phyloP scores from a whole-genome alignment of 2,329 filamentous ascomycete species.

The Tolypocladium inflatum region DNA sequence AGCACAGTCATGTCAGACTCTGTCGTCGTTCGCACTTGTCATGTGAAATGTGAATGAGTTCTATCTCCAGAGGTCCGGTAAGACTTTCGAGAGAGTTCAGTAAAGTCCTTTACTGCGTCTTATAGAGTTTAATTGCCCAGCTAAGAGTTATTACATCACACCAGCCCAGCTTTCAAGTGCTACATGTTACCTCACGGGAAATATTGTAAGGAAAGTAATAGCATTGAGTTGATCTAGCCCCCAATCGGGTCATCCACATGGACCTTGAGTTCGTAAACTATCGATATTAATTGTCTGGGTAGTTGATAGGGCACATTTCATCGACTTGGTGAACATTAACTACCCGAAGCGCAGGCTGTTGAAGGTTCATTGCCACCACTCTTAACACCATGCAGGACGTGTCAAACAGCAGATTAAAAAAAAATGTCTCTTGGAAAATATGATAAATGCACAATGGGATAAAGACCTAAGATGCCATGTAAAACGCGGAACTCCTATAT shows the following conservation, averaged over 20 bases:
- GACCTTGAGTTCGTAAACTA: too few species aligned
- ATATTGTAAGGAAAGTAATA: too few species aligned
- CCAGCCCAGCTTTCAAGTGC: too few species aligned
- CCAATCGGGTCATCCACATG: too few species aligned
- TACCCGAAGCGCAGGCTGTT: background rate
- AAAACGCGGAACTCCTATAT: background rate
- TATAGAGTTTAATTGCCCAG: background rate
- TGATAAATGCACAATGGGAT: background rate
- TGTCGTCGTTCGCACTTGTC: background rate
- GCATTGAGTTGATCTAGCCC: too few species aligned
- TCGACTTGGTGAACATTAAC: background rate
- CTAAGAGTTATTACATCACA: background rate
- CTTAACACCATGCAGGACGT: background rate
- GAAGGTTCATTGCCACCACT: background rate
- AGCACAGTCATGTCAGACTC: constrained; percentile 11
- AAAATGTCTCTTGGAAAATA: background rate
- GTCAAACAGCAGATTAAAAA: background rate
- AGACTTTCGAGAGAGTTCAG: background rate
- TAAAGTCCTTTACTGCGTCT: background rate
- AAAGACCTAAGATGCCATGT: background rate
- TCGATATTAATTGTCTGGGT: too few species aligned
- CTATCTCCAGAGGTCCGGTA: background rate
- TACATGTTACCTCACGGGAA: too few species aligned
- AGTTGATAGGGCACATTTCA: too few species aligned
- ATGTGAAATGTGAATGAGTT: background rate